Percentiles rank a stretch among this genome's conserved stretches.
Conservation (phyloP, 23 red algal species). For the Porphyridium purpureum region DNA sequence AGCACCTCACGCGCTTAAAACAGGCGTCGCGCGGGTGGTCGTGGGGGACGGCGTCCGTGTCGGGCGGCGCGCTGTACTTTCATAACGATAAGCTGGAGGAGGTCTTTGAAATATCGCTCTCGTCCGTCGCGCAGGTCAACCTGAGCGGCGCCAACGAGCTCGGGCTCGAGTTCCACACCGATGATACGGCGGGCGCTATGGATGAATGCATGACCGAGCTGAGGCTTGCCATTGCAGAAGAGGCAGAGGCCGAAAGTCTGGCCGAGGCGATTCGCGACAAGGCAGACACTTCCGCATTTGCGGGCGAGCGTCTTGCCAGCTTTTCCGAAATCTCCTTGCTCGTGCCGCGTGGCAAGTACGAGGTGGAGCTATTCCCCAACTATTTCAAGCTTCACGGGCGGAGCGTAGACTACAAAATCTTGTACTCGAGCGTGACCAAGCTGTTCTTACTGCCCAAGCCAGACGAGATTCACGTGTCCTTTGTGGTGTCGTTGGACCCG, state of each 20-base stretch:
- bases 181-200: constrained; percentile 74
- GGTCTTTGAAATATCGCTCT: constrained; percentile 68
- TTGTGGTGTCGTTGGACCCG: constrained; percentile 92
- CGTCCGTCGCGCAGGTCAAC: constrained; percentile 72
- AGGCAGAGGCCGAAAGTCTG: constrained; percentile 40
- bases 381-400: constrained; percentile 91
- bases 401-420: constrained; percentile 92
- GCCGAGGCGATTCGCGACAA: constrained; percentile 48
- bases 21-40: constrained; percentile 59
- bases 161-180: constrained; percentile 88
- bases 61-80: constrained; percentile 1
- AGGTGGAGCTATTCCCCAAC: constrained; percentile 91
- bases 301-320: constrained; percentile 67
- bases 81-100: constrained; percentile 32
- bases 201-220: constrained; percentile 94
- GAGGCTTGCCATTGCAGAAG: constrained; percentile 52
- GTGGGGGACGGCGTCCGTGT: constrained; percentile 17
- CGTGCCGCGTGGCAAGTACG: constrained; percentile 79
- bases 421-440: constrained; percentile 72
- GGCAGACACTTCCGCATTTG: constrained; percentile 73
- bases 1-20: constrained; percentile 26
- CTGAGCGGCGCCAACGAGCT: constrained; percentile 62
- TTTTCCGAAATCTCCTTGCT: constrained; percentile 72
- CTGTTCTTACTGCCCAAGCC: constrained; percentile 96
- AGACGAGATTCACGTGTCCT: constrained; percentile 69